Conservation (phyloP, 2,329 filamentous ascomycete species). For the Hymenoscyphus linearis region DNA sequence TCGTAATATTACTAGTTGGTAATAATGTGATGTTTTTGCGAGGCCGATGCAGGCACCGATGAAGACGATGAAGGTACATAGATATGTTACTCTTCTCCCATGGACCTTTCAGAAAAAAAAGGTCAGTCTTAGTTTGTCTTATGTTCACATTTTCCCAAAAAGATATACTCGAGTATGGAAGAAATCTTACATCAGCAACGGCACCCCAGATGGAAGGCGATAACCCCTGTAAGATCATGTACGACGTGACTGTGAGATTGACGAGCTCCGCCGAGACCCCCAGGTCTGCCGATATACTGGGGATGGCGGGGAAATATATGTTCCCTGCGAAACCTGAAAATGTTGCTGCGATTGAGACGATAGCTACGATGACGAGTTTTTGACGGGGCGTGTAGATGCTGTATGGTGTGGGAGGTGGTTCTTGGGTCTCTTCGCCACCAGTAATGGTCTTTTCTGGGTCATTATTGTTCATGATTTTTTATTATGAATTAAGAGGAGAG, state of each 20-base stretch:
- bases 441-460: background rate
- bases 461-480: background rate
- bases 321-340: conserved; percentile 23
- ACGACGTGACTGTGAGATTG: conserved; percentile 29
- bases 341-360: conserved; percentile 21
- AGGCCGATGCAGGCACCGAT: conserved; percentile 51
- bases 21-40: conserved; percentile 43
- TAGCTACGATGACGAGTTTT: conserved; percentile 21
- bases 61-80: conserved; percentile 48
- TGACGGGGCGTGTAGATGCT: conserved; percentile 22
- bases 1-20: conserved; percentile 47
- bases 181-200: conserved; percentile 25
- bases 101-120: conserved; percentile 28
- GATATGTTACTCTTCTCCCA: conserved; percentile 49
- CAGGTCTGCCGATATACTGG: conserved; percentile 21
- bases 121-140: too few species aligned
- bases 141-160: too few species aligned
- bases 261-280: conserved; percentile 21
- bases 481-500: background rate
- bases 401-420: conserved; percentile 8
- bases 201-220: conserved; percentile 50
- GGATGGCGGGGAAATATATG: conserved; percentile 29
- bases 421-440: background rate
- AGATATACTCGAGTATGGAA: too few species aligned
- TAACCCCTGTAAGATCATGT: conserved; percentile 50